Conservation (phyloP, 805 yeast species). For the Starmerella asiatica region DNA sequence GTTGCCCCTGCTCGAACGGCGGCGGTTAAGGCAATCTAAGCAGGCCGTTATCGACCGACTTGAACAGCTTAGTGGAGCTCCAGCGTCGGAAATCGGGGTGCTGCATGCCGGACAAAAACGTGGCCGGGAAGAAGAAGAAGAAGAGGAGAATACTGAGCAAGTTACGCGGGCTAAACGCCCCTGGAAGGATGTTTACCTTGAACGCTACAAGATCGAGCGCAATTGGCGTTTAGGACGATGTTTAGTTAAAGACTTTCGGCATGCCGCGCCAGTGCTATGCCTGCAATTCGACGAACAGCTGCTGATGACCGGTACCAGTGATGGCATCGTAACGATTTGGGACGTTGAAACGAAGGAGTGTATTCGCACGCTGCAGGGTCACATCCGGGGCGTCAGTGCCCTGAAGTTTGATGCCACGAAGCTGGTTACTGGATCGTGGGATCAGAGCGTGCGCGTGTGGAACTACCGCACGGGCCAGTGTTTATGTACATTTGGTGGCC, state of each 20-base stretch:
- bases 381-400: constrained; percentile 72
- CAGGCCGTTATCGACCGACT: constrained; percentile 24
- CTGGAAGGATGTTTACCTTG: constrained; percentile 91
- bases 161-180: constrained; percentile 42
- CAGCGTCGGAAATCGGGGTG: not conserved
- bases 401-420: constrained; percentile 79
- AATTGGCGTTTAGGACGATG: constrained; percentile 87
- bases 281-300: constrained; percentile 69
- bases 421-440: constrained; percentile 83
- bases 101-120: constrained; percentile 2
- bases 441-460: constrained; percentile 89
- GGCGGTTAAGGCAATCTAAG: constrained; percentile 26
- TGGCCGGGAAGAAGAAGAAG: not conserved
- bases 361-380: constrained; percentile 71
- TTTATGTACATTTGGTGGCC: constrained; percentile 86
- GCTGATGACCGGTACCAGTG: constrained; percentile 85
- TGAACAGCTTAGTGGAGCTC: constrained; percentile 1
- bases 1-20: constrained; percentile 82
- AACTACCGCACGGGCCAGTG: constrained; percentile 90
- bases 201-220: constrained; percentile 77
- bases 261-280: constrained; percentile 42
- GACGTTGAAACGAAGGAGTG: constrained; percentile 67
- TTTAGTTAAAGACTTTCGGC: constrained; percentile 54
- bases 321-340: constrained; percentile 88
- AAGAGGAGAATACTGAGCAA: not conserved